Evolutionary conservation across 2,329 filamentous ascomycete species (phyloP).

Genomic region (Colletotrichum sp.): DNA sequence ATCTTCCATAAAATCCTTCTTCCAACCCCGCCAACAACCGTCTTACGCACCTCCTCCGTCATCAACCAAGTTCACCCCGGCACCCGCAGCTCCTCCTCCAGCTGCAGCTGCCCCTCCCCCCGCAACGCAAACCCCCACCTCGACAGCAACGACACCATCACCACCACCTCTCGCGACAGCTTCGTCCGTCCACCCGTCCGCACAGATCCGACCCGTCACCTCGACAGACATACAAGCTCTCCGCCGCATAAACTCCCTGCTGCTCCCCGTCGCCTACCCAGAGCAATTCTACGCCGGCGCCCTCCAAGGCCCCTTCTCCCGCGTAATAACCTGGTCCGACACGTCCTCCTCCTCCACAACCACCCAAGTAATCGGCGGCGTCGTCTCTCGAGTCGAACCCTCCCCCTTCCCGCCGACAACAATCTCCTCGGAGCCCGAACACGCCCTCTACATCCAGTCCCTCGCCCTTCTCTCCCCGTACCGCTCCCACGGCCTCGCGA

Average conservation of each 20-base stretch:
- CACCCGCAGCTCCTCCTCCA: conserved; percentile 29
- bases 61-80: conserved; percentile 36
- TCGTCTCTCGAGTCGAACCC: conserved; percentile 68
- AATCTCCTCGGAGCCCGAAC: conserved; percentile 30
- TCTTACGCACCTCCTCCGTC: conserved; percentile 47
- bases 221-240: conserved; percentile 61
- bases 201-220: conserved; percentile 56
- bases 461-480: conserved; percentile 69
- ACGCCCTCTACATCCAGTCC: conserved; percentile 69
- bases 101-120: conserved; percentile 23
- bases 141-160: conserved; percentile 26
- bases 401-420: conserved; percentile 34
- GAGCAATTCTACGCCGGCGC: conserved; percentile 67
- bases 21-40: conserved; percentile 51
- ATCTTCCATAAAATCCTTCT: conserved; percentile 68
- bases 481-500: conserved; percentile 62
- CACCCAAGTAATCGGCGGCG: conserved; percentile 59
- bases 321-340: conserved; percentile 64
- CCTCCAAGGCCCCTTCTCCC: conserved; percentile 59
- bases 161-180: conserved; percentile 34
- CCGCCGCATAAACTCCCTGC: conserved; percentile 68
- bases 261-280: conserved; percentile 68
- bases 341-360: conserved; percentile 21
- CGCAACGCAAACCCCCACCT: conserved; percentile 40
- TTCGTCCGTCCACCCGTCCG: conserved; percentile 47